Percentiles rank a stretch among this genome's conserved stretches.
These are phyloP conservation scores for Haberlea rhodopensis DNA, from an alignment of 257 asterid species.

Conservation along the genomic window DNA sequence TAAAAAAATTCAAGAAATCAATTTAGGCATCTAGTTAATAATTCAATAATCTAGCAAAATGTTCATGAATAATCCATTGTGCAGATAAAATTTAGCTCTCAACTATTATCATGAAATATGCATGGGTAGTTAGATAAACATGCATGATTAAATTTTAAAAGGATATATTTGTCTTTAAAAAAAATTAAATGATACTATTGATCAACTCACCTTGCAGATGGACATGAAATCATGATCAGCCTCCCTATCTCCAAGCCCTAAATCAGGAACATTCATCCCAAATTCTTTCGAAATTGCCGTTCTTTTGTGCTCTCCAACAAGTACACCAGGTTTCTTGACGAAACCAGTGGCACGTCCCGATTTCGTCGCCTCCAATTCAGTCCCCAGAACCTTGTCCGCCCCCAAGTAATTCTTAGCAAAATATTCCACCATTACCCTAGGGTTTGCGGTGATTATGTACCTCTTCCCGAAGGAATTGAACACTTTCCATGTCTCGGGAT, in stretches of 20 bases:
- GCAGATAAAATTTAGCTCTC: not conserved
- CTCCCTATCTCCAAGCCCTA: slow-evolving; percentile 84
- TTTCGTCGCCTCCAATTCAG: slow-evolving; percentile 60
- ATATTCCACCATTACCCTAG: slow-evolving; percentile 80
- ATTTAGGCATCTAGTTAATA: too few species aligned
- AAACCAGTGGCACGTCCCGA: slow-evolving; percentile 85
- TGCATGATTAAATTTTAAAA: not conserved
- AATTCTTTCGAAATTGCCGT: slow-evolving; percentile 57
- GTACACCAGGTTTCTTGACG: slow-evolving; percentile 71
- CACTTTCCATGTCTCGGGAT: slow-evolving; percentile 67
- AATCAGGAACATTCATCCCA: slow-evolving; percentile 59
- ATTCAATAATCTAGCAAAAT: too few species aligned
- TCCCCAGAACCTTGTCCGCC: slow-evolving; percentile 81
- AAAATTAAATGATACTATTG: not conserved
- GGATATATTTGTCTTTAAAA: too few species aligned
- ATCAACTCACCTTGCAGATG: slow-evolving; percentile 66
- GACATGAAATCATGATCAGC: slow-evolving; percentile 83
- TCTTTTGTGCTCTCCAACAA: slow-evolving; percentile 59
- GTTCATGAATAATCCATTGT: not conserved
- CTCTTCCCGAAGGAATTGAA: slow-evolving; percentile 73
- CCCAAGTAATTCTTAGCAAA: slow-evolving; percentile 63
- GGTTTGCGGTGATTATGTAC: slow-evolving; percentile 66
- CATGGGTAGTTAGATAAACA: not conserved
- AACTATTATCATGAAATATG: not conserved
- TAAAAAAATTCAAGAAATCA: too few species aligned